Percentiles rank a stretch among this genome's conserved stretches.
phyloP scores from a whole-genome alignment of 257 asterid genomes.

The Nicotiana tomentosiformis region DNA sequence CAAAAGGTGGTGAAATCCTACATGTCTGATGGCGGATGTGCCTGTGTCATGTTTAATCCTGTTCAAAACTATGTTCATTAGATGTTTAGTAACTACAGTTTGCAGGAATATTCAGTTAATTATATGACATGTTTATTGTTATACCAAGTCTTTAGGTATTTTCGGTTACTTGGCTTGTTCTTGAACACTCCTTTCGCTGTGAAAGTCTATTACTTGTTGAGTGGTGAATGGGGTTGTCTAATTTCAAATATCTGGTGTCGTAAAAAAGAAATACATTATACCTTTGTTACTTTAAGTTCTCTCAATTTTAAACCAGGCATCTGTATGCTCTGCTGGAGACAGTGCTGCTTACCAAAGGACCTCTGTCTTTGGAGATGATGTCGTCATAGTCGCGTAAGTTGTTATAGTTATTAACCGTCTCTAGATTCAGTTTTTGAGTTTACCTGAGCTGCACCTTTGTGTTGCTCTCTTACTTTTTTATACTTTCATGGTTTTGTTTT shows the following conservation, averaged over 20 bases:
- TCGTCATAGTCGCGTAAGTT: constrained; percentile 97
- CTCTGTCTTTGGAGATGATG: constrained; percentile 89
- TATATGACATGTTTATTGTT: no score
- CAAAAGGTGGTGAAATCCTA: not conserved
- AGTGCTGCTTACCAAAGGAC: constrained; percentile 91
- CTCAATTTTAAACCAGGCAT: constrained; percentile 51
- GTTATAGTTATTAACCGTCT: not conserved
- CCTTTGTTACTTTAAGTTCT: not conserved
- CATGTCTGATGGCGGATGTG: not conserved
- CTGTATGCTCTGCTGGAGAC: constrained; percentile 82
- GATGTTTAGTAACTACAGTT: not conserved
- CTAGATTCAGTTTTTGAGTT: not conserved
- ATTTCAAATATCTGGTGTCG: not conserved
- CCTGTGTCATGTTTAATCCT: not conserved
- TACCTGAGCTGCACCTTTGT: not conserved
- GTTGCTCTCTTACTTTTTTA: not conserved
- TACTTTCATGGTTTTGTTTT: not conserved
- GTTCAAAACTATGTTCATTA: not conserved
- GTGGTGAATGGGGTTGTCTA: not conserved
- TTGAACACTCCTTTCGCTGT: not conserved
- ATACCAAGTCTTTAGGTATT: not conserved
- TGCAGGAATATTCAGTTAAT: not conserved
- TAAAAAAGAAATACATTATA: not conserved
- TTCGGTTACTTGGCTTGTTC: not conserved
- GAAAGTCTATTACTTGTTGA: not conserved